phyloP scores from a whole-genome alignment of 257 asterid species.

The Galeopsis tetrahit region DNA sequence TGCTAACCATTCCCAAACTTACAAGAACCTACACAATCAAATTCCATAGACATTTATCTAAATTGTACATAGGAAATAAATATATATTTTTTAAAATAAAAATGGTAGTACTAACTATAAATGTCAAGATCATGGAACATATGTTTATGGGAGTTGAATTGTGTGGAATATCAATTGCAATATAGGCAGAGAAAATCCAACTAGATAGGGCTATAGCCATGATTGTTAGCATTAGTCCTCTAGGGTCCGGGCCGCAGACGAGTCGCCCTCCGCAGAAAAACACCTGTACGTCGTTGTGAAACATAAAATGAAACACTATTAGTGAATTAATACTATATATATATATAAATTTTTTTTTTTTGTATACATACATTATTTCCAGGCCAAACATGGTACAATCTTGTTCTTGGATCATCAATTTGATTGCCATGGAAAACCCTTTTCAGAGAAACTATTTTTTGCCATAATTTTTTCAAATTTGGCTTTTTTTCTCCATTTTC shows the following conservation, averaged over 20 bases:
- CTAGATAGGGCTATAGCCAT: constrained; percentile 20
- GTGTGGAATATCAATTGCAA: constrained; percentile 3
- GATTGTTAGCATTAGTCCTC: constrained; percentile 27
- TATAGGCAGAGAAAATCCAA: constrained; percentile 33
- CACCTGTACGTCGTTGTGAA: constrained; percentile 9
- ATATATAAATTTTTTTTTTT: background rate
- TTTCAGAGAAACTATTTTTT: background rate
- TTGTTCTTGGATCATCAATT: constrained; percentile 22
- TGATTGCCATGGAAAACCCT: constrained; percentile 18
- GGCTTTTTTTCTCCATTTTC: constrained; percentile 18
- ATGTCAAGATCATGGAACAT: constrained; percentile 11
- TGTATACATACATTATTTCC: constrained; percentile 38
- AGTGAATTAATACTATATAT: background rate
- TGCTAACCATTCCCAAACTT: constrained; percentile 27
- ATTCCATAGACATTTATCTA: background rate
- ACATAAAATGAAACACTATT: background rate
- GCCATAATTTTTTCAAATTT: constrained; percentile 12
- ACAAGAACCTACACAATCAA: constrained; percentile 16
- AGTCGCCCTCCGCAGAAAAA: constrained; percentile 19
- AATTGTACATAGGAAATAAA: background rate
- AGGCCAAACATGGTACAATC: constrained; percentile 48
- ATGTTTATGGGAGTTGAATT: constrained; percentile 1
- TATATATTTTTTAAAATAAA: background rate
- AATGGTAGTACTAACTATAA: constrained; percentile 12
- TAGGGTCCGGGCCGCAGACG: background rate